phyloP scores from a whole-genome alignment of 2,329 filamentous ascomycete species.

The Paecilomyces dactylethromorphus region DNA sequence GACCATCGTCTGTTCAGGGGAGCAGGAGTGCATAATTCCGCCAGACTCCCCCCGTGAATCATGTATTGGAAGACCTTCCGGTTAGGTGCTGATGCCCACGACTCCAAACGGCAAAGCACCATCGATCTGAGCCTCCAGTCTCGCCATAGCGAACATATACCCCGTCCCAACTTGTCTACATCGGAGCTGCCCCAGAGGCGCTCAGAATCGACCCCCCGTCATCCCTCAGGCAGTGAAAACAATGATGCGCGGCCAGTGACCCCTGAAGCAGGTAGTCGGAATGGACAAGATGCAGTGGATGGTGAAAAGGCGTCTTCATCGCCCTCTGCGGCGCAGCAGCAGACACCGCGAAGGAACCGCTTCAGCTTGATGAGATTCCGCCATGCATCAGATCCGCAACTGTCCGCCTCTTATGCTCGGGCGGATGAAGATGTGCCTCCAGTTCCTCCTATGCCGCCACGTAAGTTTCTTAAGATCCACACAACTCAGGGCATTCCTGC shows the following conservation, averaged over 20 bases:
- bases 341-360: constrained; percentile 35
- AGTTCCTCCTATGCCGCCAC: constrained; percentile 31
- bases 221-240: constrained; percentile 10
- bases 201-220: constrained; percentile 29
- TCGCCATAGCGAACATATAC: constrained; percentile 31
- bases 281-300: constrained; percentile 6
- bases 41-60: constrained; percentile 15
- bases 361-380: constrained; percentile 73
- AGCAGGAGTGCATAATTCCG: constrained; percentile 12
- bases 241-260: constrained; percentile 6
- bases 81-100: constrained; percentile 25
- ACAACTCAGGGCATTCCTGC: not conserved
- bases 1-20: constrained; percentile 9
- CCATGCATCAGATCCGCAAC: constrained; percentile 87
- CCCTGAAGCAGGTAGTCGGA: constrained; percentile 9
- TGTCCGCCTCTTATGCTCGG: constrained; percentile 66
- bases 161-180: constrained; percentile 24
- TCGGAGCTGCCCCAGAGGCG: constrained; percentile 21
- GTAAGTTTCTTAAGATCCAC: constrained; percentile 19
- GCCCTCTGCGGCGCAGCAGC: constrained; percentile 13
- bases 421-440: constrained; percentile 49
- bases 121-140: constrained; percentile 20
- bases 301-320: constrained; percentile 10
- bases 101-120: constrained; percentile 27
- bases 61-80: constrained; percentile 37